Conservation (phyloP, 2,329 filamentous ascomycete species). For the Colletotrichum musicola region DNA sequence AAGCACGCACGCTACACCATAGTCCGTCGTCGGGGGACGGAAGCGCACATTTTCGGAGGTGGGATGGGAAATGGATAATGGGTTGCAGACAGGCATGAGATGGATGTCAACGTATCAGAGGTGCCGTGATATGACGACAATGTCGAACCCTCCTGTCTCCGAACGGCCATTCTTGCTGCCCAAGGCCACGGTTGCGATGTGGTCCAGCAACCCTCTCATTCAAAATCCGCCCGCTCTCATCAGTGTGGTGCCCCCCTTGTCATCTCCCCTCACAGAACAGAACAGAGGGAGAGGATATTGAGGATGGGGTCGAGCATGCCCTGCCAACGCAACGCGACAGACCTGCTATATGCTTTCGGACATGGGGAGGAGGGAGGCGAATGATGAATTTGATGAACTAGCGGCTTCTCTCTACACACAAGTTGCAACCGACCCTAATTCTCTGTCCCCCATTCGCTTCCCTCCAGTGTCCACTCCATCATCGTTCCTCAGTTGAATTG, state of each 20-base stretch:
- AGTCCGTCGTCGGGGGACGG: background rate
- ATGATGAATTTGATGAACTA: constrained; percentile 12
- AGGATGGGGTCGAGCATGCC: constrained; percentile 9
- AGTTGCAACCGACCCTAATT: background rate
- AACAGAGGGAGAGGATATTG: background rate
- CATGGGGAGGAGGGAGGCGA: too few species aligned
- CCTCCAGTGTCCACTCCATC: constrained; percentile 5
- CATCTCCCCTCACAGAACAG: constrained; percentile 25
- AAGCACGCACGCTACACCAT: background rate
- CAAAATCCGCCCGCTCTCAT: constrained; percentile 32
- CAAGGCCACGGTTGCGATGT: constrained; percentile 33
- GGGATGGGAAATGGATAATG: background rate
- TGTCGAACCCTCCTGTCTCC: constrained; percentile 26
- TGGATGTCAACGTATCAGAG: constrained; percentile 25
- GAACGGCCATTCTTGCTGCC: constrained; percentile 29
- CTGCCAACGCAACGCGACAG: background rate
- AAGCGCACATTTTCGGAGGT: constrained; percentile 12
- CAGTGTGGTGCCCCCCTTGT: constrained; percentile 29
- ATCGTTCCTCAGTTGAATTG: constrained; percentile 16
- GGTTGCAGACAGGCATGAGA: constrained; percentile 13
- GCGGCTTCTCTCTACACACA: constrained; percentile 14
- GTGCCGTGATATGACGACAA: constrained; percentile 37
- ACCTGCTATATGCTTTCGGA: too few species aligned
- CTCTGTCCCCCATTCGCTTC: constrained; percentile 6
- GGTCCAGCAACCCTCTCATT: constrained; percentile 35